Base-by-base conservation (phyloP, 805 yeast species). In the Candida glaebosa region DNA sequence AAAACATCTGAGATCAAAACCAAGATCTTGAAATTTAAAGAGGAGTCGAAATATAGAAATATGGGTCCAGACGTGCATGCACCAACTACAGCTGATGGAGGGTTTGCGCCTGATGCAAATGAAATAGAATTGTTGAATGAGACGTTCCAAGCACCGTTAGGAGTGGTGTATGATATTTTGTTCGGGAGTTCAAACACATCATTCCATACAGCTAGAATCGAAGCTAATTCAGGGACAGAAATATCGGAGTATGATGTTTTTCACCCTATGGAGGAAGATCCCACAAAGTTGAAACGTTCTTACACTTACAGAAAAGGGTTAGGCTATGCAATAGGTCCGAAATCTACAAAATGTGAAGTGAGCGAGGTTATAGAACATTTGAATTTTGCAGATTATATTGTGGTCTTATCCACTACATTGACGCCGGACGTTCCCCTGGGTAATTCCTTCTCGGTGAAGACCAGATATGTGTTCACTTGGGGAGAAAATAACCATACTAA, bases 341-440 rank as follows among this genome's bases (percentile, higher is more conserved):
- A 87, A 53, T 87, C 91, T 18, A 90, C 99, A 2, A 79, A 75
- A 42, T 87, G 95, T 57, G 78, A 80, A 24, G 71, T 69, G 4
- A 63, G 60, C 2, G 96, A 89, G 51, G 65, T 71, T 0, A 69
- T 86, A 16, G 76, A 79, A 34, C 63, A 73, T 35, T 63, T 73
- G 52, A 84, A 86, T 52, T 67, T 70, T 39, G 65, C 75, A 4
- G 68, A 71, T 14, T 73, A 73, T 48, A 76, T 87, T 25, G 74
- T 79, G 44, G 79, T 88, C 2, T 63, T 80, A 2, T 79, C 82
- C 32, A 69, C 77, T 2, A 79, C 91, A 0, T 69, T 66, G 31
- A 90, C 99, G 0, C 99, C 99, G 0, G 93, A 88, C 56, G 98
- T 93, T 12, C 99, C 99, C 0, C 84, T 90, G 53, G 99, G 99